Evolutionary conservation across 139 green algal genomes (phyloP), one percentile per base, ranked within the genome.

Genomic region (Chlorella sp.): DNA sequence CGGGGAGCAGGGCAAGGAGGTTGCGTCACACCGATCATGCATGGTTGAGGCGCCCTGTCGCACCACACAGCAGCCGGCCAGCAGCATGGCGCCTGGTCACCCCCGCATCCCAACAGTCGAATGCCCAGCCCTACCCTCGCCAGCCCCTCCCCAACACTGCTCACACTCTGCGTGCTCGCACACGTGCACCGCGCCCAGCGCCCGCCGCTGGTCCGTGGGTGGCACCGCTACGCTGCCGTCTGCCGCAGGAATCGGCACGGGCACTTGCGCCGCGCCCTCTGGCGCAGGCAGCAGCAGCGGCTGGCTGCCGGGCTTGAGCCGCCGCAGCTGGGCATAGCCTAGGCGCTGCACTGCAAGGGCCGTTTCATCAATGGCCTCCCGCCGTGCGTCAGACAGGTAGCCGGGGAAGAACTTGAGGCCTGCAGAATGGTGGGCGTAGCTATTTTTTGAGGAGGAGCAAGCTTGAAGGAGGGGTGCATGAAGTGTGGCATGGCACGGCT

Each of bases 381-480:
- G 86, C 48, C 89, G 84, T 0, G 41, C n/a, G 5, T 90, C 87
- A 20, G 60, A 89, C 6, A 96, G 38, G 28, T 92, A 91, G 2
- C 75, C 85, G 11, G 92, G 93, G 81, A 96, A 96, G 81, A 96
- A 95, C 41, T 82, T 77, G 0, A 94, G 85, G 70, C 93, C 93
- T 92, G 92, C 36, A 34, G 28, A 28, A 54, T n/a, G n/a, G n/a
- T n/a, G n/a, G n/a, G n/a, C n/a, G n/a, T n/a, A n/a, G n/a, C n/a
- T n/a, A n/a, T n/a, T n/a, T n/a, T n/a, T n/a, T n/a, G n/a, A n/a
- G n/a, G n/a, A n/a, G n/a, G n/a, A n/a, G n/a, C n/a, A n/a, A n/a
- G n/a, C n/a, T n/a, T n/a, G n/a, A n/a, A n/a, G n/a, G n/a, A n/a
- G n/a, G n/a, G n/a, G n/a, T n/a, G n/a, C n/a, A n/a, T n/a, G n/a